Evolutionary conservation across 352 stramenopile species (phyloP), one percentile per base, ranked within the genome.

Genomic region (Globisporangium ultimum): DNA sequence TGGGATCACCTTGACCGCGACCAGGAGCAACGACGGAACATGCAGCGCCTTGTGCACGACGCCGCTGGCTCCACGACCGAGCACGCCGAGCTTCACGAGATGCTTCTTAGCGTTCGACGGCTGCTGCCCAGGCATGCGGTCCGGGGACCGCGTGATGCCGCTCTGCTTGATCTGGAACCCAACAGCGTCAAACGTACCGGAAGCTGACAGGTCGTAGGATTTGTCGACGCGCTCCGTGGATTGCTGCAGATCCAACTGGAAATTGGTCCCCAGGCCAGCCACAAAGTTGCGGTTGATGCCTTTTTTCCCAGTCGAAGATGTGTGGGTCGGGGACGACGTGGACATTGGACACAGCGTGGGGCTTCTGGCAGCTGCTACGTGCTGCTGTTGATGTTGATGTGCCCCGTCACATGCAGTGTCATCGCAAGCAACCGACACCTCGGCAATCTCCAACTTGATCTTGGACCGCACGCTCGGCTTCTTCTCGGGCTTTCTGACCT

Each of bases 1-100:
- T 1, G 86, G 79, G 53, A 97, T 96, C 20, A 95, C 76, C 67
- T 97, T 97, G 11, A 97, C 80, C 0, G 91, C 91, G 21, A 97
- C 89, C 14, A 97, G 76, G 45, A 88, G 70, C 17, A 97, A 63
- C 40, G 91, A 95, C 6, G 88, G 90, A 11, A 97, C 81, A 50
- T 97, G 89, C 15, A 97, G 68, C 6, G 88, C 90, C 58, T 96
- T 95, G 60, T 95, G 79, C 24, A 97, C 91, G 1, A 93, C 83
- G 4, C 90, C 90, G 38, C 90, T 95, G 1, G 90, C 91, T 11
- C 91, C 91, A 34, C 84, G 80, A 2, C 84, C 84, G 18, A 94
- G 72, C 0, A 94, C 76, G 0, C 83, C 83, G 34, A 94, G 79
- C 59, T 94, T 94, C 6, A 94, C 79, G 20, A 94, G 66, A 38